phyloP scores from a whole-genome alignment of 2,329 filamentous ascomycete genomes.

The Calonectria henricotiae region DNA sequence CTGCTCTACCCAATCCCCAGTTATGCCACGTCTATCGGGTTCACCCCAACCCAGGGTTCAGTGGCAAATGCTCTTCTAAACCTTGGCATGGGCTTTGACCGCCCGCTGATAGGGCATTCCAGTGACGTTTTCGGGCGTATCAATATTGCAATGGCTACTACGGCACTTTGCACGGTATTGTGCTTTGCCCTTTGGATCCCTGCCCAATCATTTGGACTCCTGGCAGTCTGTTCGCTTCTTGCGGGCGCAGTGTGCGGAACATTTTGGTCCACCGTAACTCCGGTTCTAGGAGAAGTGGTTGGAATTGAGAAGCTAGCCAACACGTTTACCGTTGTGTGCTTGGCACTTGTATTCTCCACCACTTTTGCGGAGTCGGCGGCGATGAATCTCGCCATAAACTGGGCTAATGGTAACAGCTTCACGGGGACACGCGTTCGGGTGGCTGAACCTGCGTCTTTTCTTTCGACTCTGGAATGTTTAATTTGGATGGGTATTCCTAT shows the following conservation, averaged over 20 bases:
- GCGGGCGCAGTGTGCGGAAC: slow-evolving; percentile 30
- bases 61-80: slow-evolving; percentile 30
- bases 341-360: slow-evolving; percentile 71
- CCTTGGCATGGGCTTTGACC: slow-evolving; percentile 23
- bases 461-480: slow-evolving; percentile 41
- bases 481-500: neutral
- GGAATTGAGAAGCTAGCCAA: slow-evolving; percentile 72
- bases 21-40: slow-evolving; percentile 28
- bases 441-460: slow-evolving; percentile 38
- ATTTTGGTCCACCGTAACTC: slow-evolving; percentile 64
- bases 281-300: slow-evolving; percentile 74
- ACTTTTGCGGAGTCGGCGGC: slow-evolving; percentile 69
- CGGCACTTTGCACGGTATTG: slow-evolving; percentile 16
- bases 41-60: slow-evolving; percentile 33
- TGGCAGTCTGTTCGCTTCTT: slow-evolving; percentile 26
- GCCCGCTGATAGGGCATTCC: slow-evolving; percentile 33
- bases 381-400: slow-evolving; percentile 67
- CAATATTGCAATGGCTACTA: slow-evolving; percentile 30
- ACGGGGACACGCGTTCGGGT: slow-evolving; percentile 40
- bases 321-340: slow-evolving; percentile 73
- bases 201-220: slow-evolving; percentile 6
- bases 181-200: slow-evolving; percentile 36
- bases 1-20: slow-evolving; percentile 34
- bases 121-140: slow-evolving; percentile 34
- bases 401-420: slow-evolving; percentile 60